These are phyloP conservation scores for Babesia ovata DNA, from an alignment of 169 alveolate species.

Conservation along the genomic window DNA sequence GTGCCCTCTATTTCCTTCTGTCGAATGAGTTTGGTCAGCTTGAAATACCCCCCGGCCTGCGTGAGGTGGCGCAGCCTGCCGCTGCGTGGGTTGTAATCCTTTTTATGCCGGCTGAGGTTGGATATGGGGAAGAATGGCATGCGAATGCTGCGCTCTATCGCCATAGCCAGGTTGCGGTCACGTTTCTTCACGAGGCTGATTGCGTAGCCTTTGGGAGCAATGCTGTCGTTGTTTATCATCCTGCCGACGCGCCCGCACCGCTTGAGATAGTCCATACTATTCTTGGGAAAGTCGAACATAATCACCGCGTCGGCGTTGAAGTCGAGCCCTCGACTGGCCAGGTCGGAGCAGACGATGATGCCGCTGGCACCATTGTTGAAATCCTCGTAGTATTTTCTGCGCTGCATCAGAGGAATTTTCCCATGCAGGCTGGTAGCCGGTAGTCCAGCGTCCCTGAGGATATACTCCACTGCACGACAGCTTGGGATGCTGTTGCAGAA, in stretches of 20 bases:
- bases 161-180: slow-evolving; percentile 46
- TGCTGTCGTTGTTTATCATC: slow-evolving; percentile 33
- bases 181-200: slow-evolving; percentile 50
- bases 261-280: slow-evolving; percentile 58
- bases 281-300: slow-evolving; percentile 62
- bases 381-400: slow-evolving; percentile 32
- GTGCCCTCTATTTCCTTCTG: slow-evolving; percentile 56
- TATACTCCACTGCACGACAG: slow-evolving; percentile 61
- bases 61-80: slow-evolving; percentile 58
- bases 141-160: slow-evolving; percentile 53
- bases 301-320: slow-evolving; percentile 58
- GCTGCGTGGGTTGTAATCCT: slow-evolving; percentile 57
- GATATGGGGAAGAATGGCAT: slow-evolving; percentile 62
- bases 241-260: slow-evolving; percentile 54
- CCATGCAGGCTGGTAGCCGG: slow-evolving; percentile 63
- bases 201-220: slow-evolving; percentile 49
- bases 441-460: slow-evolving; percentile 55
- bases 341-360: slow-evolving; percentile 55
- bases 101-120: slow-evolving; percentile 38
- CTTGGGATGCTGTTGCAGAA: slow-evolving; percentile 56
- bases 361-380: slow-evolving; percentile 27
- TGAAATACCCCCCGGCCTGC: slow-evolving; percentile 67
- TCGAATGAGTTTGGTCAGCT: slow-evolving; percentile 49
- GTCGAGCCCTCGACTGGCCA: slow-evolving; percentile 62
- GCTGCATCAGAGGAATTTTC: slow-evolving; percentile 54